Evolutionary conservation across 75 land plant genomes (phyloP), one percentile per base, ranked within the genome.

Genomic region (Adiantum capillusveneris): DNA sequence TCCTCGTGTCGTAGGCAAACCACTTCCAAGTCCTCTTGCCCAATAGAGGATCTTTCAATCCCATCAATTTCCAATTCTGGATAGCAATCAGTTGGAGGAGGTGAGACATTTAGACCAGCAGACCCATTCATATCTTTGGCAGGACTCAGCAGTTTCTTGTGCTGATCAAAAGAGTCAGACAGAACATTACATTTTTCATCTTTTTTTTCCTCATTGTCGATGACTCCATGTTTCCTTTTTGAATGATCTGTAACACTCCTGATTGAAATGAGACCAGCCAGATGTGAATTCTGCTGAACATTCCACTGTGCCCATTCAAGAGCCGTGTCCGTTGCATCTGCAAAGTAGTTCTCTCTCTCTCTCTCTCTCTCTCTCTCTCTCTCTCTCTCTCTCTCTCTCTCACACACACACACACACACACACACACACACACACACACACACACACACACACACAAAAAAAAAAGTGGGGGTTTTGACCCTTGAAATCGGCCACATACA

Each of bases 281-380:
- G 27, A 24, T 88, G 89, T 13, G 89, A 84, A 64, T 91, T 91
- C 49, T 65, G 73, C 50, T 65, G 50, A 11, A 88, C 78, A 68
- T 88, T 91, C 67, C 53, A 67, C 52, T 66, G 58, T 0, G 94
- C 88, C 94, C 97, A 91, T 52, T 91, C 86, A 44, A 91, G 44
- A 26, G 97, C 97, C 28, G 78, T 77, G 31, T 65, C 60, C 11
- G 96, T 86, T 30, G 86, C 57, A 79, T 90, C 90, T 17, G 49
- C 6, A 6, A n/a, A 46, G 14, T 6, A 20, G 17, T 14, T 46
- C 49, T 46, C 49, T 46, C 49, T 46, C 49, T 17, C 49, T 46
- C 49, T 46, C 49, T 46, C 49, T 46, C 49, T 46, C 49, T 46
- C 49, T 46, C 49, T 46, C 49, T 46, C 49, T 46, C 49, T 46